A percentile compares a stretch with the other conserved stretches of the same genome.
Conservation (phyloP, 768 basidiomycete species). For the Mrakia blollopis region DNA sequence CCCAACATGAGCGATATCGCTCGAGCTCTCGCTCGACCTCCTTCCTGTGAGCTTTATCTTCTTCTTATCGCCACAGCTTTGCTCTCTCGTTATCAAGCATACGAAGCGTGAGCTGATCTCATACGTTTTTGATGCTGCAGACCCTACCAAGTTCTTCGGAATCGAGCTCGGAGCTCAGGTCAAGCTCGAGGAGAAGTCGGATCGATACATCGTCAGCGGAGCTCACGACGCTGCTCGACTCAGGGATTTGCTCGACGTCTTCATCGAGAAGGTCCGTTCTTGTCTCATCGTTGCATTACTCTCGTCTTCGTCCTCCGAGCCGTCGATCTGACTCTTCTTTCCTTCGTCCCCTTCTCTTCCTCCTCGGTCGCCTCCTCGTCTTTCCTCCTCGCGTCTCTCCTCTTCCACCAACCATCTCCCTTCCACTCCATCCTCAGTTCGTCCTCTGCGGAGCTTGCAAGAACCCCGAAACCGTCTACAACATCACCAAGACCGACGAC, state of each 20-base stretch:
- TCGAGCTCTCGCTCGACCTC: conserved; percentile 87
- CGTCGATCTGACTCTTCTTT: not conserved
- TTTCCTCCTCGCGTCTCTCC: not conserved
- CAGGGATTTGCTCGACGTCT: conserved; percentile 88
- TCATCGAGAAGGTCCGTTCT: conserved; percentile 68
- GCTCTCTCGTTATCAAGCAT: not conserved
- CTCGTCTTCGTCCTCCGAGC: not conserved
- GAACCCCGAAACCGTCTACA: conserved; percentile 95
- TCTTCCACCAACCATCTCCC: no score
- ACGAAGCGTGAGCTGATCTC: not conserved
- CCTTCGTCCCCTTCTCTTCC: not conserved
- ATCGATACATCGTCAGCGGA: conserved; percentile 97
- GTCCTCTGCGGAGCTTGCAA: conserved; percentile 96
- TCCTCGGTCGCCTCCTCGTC: not conserved
- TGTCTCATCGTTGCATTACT: not conserved
- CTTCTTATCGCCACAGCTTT: no score
- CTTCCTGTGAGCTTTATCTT: conserved; percentile 52
- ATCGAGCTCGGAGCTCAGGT: conserved; percentile 98
- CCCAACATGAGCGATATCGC: conserved; percentile 99
- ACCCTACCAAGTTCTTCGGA: conserved; percentile 98
- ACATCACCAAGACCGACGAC: conserved; percentile 81
- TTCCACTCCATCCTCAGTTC: no score
- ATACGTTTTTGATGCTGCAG: conserved; percentile 43
- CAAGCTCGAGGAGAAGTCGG: conserved; percentile 90
- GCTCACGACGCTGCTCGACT: conserved; percentile 86